A percentile compares a stretch with the other conserved stretches of the same genome.
Conservation (phyloP, 768 basidiomycete species). For the Termitomyces sp. region DNA sequence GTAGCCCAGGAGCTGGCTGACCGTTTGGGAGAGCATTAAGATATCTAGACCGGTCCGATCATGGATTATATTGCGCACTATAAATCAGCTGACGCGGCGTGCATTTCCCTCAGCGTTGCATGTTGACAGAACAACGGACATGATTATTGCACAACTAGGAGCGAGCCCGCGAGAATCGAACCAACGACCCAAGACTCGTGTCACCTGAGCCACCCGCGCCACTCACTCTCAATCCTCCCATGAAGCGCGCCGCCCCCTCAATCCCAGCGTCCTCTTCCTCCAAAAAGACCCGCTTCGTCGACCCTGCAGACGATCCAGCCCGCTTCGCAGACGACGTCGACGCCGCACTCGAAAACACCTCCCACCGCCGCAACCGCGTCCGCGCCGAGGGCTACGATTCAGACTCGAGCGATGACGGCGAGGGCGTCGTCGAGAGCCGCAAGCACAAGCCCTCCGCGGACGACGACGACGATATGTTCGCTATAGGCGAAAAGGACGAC, state of each 20-base stretch:
- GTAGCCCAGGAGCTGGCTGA: constrained; percentile 70
- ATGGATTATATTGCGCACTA: too few species aligned
- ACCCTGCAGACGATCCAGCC: constrained; percentile 69
- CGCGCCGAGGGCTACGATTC: constrained; percentile 89
- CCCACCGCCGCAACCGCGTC: constrained; percentile 63
- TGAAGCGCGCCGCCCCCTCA: constrained; percentile 31
- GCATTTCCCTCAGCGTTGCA: too few species aligned
- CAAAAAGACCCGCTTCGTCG: constrained; percentile 75
- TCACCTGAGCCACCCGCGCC: too few species aligned
- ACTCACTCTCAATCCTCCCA: constrained; percentile 19
- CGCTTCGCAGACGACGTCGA: constrained; percentile 81
- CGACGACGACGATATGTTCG: constrained; percentile 78
- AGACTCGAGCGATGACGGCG: constrained; percentile 92
- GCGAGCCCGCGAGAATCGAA: too few species aligned
- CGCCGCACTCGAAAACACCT: constrained; percentile 63
- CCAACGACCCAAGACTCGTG: too few species aligned
- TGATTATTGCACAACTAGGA: too few species aligned
- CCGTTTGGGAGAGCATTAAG: constrained; percentile 26
- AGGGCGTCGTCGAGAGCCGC: constrained; percentile 87
- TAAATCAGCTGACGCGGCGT: neutral
- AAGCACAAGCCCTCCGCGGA: constrained; percentile 48
- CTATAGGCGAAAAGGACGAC: constrained; percentile 44
- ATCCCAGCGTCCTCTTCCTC: constrained; percentile 27
- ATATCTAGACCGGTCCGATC: too few species aligned
- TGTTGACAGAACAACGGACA: too few species aligned